Conservation (phyloP, 106 monocot genomes). For the Dendrobium officinale region DNA sequence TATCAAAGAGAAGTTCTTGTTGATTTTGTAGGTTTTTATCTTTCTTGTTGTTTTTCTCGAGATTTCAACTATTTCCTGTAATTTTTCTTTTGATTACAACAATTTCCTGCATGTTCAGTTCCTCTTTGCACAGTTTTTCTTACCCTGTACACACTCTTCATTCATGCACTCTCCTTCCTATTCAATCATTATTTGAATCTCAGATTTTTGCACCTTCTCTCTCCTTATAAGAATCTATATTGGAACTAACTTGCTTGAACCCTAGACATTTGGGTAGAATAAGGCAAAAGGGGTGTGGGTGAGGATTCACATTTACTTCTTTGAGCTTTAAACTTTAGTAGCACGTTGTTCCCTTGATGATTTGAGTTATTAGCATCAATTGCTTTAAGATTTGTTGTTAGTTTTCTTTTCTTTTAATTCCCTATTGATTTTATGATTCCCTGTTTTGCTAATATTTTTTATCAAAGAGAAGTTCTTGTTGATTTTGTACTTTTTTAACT, state of each 20-base stretch:
- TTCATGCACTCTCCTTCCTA: not conserved
- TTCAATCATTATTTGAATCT: not conserved
- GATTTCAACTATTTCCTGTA: not conserved
- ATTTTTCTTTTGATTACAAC: not conserved
- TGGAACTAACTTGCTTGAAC: not conserved
- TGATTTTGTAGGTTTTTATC: not conserved
- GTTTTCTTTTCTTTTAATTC: not conserved
- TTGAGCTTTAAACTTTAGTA: too few relatives aligned
- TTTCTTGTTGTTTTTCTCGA: not conserved
- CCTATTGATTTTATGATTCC: not conserved
- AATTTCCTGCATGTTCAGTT: not conserved
- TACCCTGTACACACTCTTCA: not conserved
- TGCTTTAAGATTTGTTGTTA: not conserved
- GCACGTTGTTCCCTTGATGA: too few relatives aligned
- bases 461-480: not conserved
- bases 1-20: not conserved
- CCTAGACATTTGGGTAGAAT: too few relatives aligned
- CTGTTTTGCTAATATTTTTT: not conserved
- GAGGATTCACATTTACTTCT: too few relatives aligned
- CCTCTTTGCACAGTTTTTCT: not conserved
- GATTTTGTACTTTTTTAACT: not conserved
- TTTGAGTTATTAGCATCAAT: not conserved
- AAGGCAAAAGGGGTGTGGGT: too few relatives aligned
- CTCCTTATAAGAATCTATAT: not conserved
- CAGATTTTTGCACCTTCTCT: not conserved